These are phyloP conservation scores for Cryomyces antarcticus DNA, from an alignment of 495 filamentous ascomycete genomes.

Conservation along the genomic window DNA sequence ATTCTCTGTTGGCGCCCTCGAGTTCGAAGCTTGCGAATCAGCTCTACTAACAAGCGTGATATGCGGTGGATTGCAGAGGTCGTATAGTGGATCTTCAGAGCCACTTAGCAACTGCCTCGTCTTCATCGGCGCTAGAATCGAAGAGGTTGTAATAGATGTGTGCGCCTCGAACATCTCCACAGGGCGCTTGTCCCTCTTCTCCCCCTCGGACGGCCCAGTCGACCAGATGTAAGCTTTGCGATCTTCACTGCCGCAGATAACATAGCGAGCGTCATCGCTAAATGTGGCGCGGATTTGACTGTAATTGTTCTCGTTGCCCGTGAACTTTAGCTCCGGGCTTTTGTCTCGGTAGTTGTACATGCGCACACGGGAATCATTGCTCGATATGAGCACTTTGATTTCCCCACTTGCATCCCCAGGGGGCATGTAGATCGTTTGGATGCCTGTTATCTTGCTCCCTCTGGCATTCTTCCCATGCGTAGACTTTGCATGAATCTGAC, in stretches of 20 bases:
- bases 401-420: constrained; percentile 43
- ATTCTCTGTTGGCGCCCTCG: constrained; percentile 10
- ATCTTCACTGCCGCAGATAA: constrained; percentile 91
- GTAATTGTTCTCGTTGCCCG: constrained; percentile 79
- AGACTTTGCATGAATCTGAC: constrained; percentile 76
- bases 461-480: constrained; percentile 83
- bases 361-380: constrained; percentile 87
- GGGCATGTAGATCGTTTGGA: constrained; percentile 53
- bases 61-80: constrained; percentile 88
- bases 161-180: constrained; percentile 82
- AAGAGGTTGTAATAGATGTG: constrained; percentile 67
- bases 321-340: constrained; percentile 69
- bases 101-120: constrained; percentile 56
- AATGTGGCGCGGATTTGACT: constrained; percentile 83
- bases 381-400: constrained; percentile 74
- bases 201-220: constrained; percentile 33
- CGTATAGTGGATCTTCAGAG: constrained; percentile 83
- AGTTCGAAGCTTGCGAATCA: constrained; percentile 26
- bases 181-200: constrained; percentile 57
- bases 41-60: constrained; percentile 63
- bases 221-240: constrained; percentile 79
- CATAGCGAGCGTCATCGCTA: constrained; percentile 67
- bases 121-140: constrained; percentile 61
- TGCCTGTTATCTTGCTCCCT: constrained; percentile 92
- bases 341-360: constrained; percentile 77